phyloP scores from a whole-genome alignment of 371 early-diverging fungal species.

The Rozella allomycis region DNA sequence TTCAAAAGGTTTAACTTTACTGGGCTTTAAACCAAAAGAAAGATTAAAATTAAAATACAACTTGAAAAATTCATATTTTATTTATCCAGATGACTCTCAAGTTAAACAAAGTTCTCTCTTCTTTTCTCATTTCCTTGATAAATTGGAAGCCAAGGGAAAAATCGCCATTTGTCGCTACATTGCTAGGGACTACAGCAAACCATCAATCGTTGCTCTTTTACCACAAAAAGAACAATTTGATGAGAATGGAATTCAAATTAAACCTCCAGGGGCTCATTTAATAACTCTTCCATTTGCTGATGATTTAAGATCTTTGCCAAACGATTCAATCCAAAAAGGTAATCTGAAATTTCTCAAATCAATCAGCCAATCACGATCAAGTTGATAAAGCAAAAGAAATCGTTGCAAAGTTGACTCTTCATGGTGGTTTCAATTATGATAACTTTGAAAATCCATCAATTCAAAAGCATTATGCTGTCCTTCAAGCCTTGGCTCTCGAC shows the following conservation, averaged over 20 bases:
- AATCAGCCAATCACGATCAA: conserved; percentile 11
- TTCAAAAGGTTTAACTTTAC: conserved; percentile 24
- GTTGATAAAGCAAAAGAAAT: conserved; percentile 11
- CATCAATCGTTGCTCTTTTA: conserved; percentile 32
- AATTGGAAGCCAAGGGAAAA: conserved; percentile 23
- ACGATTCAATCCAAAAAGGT: background rate
- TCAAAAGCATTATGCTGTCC: conserved; percentile 33
- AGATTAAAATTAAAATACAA: conserved; percentile 25
- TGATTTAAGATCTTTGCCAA: conserved; percentile 22
- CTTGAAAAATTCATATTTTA: conserved; percentile 35
- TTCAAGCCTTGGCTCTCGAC: conserved; percentile 35
- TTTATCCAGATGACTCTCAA: conserved; percentile 51
- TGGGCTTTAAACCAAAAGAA: conserved; percentile 35
- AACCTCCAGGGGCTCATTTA: conserved; percentile 34
- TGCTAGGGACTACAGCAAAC: conserved; percentile 21
- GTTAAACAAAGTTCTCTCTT: conserved; percentile 26
- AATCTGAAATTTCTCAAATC: conserved; percentile 1
- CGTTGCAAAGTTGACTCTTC: conserved; percentile 19
- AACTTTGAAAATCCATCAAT: conserved; percentile 40
- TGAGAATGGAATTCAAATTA: conserved; percentile 13
- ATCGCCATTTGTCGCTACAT: conserved; percentile 36
- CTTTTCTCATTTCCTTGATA: conserved; percentile 33
- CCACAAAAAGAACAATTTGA: conserved; percentile 21
- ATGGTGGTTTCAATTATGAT: conserved; percentile 20
- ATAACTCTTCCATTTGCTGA: conserved; percentile 42